Evolutionary conservation across 805 yeast genomes (phyloP), one percentile per base, ranked within the genome.

Genomic region (Wickerhamiella parazyma): DNA sequence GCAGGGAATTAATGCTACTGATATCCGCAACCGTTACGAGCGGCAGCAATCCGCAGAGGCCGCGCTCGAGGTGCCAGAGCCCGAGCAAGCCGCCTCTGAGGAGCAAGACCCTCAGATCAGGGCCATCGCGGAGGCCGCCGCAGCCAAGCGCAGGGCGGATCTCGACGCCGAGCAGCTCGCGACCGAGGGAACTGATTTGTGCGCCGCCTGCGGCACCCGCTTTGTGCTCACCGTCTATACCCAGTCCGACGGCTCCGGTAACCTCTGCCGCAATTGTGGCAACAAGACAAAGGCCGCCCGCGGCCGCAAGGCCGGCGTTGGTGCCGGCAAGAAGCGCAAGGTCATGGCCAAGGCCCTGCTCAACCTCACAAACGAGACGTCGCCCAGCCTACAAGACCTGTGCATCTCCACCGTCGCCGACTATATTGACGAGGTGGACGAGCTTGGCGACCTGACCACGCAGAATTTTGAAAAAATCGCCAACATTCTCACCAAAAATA

Each of bases 1-100:
- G 45, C 94, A 86, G 60, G 96, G 96, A 28, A 87, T 87, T 62
- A 80, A 68, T 55, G 85, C 95, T 1, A 85, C 77, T 45, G 76
- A 75, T 34, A 85, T 85, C 57, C 69, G 86, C 55, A 64, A 64
- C 40, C 44, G 59, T 9, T 52, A 53, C 42, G 45, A 48, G 29
- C 36, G 48, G 7, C 44, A 61, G 16, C 47, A 45, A 31, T 48
- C 39, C 8, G 42, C 31, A 36, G 48, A 45, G 21, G 36, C 48
- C 57, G 69, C 46, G 66, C 59, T 47, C 58, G 47, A 62, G 46
- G 55, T 62, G 46, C 55, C 48, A 12, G 55, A 44, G 26, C 50
- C 46, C 22, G 55, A 42, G n/a, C 54, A 46, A 10, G 52, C 48
- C 6, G 25, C 11, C 11, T n/a, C 28, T 12, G 20, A 14, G 26